phyloP scores from a whole-genome alignment of 225 moss, liverwort and hornwort genomes.

The Climacium dendroides region DNA sequence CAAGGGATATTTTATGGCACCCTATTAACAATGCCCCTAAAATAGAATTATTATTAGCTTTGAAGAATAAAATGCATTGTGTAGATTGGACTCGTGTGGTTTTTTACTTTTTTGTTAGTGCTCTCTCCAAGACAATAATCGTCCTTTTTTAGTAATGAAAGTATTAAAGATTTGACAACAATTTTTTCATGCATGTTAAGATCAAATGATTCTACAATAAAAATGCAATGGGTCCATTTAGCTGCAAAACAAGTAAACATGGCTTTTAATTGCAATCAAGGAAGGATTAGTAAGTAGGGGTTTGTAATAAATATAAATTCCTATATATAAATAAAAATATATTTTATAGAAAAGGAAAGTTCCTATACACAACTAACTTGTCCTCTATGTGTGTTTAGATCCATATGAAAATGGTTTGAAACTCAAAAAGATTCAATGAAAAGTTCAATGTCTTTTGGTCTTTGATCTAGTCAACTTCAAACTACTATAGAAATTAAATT shows the following conservation, averaged over 20 bases:
- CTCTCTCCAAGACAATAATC: accelerated
- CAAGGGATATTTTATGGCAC: no score
- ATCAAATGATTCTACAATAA: neutral
- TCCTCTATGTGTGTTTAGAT: neutral
- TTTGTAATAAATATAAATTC: neutral
- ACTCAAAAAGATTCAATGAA: neutral
- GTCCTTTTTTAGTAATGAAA: no score
- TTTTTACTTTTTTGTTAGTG: neutral
- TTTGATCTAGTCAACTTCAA: no score
- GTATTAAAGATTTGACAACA: no score
- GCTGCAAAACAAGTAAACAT: neutral
- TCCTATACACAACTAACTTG: neutral
- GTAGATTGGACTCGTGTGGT: neutral
- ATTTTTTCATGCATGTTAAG: no score
- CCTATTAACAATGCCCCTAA: no score
- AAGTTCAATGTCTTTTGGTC: neutral
- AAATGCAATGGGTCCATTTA: neutral
- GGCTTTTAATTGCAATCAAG: neutral
- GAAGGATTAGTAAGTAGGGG: neutral
- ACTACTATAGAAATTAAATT: no score
- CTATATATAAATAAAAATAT: neutral
- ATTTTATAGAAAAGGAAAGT: neutral
- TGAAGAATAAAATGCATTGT: neutral
- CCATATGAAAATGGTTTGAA: neutral
- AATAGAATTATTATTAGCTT: neutral